A percentile compares a stretch with the other conserved stretches of the same genome.
Conservation (phyloP, 345 rosid genomes). For the Eucalyptus globulus region DNA sequence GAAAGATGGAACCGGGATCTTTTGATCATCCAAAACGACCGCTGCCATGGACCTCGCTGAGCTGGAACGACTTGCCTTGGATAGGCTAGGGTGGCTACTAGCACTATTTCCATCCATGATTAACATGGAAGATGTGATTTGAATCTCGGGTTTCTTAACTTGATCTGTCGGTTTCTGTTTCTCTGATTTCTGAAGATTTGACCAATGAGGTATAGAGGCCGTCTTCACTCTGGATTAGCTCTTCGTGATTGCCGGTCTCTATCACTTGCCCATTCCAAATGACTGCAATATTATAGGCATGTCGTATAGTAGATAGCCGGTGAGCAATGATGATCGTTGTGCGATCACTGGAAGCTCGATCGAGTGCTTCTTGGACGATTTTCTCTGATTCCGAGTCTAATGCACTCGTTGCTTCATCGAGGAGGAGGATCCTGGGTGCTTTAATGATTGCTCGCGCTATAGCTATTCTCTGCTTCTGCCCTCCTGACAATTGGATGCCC, state of each 20-base stretch:
- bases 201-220: constrained; percentile 44
- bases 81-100: constrained; percentile 25
- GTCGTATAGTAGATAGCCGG: constrained; percentile 60
- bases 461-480: constrained; percentile 77
- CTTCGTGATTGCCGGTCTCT: constrained; percentile 49
- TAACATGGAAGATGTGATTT: constrained; percentile 1
- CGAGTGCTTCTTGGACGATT: constrained; percentile 57
- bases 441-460: constrained; percentile 70
- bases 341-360: constrained; percentile 50
- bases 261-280: constrained; percentile 30
- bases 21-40: background rate
- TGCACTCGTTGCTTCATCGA: constrained; percentile 79
- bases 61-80: constrained; percentile 39
- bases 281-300: constrained; percentile 44
- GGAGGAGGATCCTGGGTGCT: constrained; percentile 52
- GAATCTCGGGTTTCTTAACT: background rate
- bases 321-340: constrained; percentile 67
- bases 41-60: constrained; percentile 21
- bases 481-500: constrained; percentile 76
- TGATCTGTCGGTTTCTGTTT: constrained; percentile 1
- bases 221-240: constrained; percentile 20
- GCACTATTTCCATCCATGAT: constrained; percentile 14
- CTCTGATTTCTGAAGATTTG: constrained; percentile 35
- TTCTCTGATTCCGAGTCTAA: constrained; percentile 61
- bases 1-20: constrained; percentile 29